Evolutionary conservation across 1,284 basidiomycete species (phyloP).

Genomic region (Leccinum pallidistipes): DNA sequence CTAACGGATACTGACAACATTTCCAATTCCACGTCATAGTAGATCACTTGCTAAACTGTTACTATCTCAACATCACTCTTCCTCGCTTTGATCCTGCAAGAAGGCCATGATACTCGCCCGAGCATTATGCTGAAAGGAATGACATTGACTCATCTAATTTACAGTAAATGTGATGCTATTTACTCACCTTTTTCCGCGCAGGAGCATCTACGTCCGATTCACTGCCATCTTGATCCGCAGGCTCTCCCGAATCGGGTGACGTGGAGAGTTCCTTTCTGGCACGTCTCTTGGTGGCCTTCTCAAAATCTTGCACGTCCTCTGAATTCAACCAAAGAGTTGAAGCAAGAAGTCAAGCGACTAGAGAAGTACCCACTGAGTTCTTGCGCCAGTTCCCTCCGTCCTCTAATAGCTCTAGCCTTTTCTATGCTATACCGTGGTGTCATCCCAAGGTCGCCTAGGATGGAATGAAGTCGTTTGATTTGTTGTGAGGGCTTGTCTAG

Average conservation of each 20-base stretch:
- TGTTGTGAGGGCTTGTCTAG: conserved; percentile 60
- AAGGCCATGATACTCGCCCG: conserved; percentile 68
- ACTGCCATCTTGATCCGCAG: conserved; percentile 19
- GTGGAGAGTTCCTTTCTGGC: conserved; percentile 15
- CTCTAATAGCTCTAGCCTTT: conserved; percentile 74
- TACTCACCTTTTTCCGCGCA: conserved; percentile 39
- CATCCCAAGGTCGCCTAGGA: conserved; percentile 78
- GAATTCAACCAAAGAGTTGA: conserved; percentile 5
- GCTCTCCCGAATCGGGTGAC: conserved; percentile 19
- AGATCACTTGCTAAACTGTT: neutral
- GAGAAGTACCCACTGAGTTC: conserved; percentile 66
- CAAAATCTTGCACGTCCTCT: conserved; percentile 72
- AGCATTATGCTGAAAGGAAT: conserved; percentile 42
- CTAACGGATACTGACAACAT: conserved; percentile 27
- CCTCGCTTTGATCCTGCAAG: conserved; percentile 62
- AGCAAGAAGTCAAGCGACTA: neutral
- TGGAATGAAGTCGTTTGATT: conserved; percentile 61
- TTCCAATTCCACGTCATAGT: too few species aligned
- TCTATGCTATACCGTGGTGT: conserved; percentile 72
- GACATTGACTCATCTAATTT: neutral
- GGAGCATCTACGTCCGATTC: conserved; percentile 35
- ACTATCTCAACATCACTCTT: conserved; percentile 24
- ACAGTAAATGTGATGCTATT: neutral
- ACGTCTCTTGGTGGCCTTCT: conserved; percentile 36
- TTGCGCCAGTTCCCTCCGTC: conserved; percentile 70